Evolutionary conservation across 1,284 basidiomycete species (phyloP).

Genomic region (Ustilago sp.): DNA sequence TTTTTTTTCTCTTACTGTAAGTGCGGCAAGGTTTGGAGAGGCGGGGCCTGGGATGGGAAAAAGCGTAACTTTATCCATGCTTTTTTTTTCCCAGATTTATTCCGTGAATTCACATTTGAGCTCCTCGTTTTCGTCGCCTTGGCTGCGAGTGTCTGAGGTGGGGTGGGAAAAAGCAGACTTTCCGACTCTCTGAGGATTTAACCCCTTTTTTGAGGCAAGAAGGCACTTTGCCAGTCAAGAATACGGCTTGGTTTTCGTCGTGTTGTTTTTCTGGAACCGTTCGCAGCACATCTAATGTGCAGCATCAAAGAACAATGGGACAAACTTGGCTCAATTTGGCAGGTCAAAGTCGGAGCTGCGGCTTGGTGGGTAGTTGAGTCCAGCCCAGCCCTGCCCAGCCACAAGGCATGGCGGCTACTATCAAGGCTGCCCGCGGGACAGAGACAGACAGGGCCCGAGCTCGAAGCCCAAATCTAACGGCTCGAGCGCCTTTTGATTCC

Average conservation of each 20-base stretch:
- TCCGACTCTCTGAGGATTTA: not conserved
- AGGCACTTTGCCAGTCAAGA: not conserved
- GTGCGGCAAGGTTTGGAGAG: not conserved
- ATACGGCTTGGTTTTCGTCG: not conserved
- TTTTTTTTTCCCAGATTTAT: not conserved
- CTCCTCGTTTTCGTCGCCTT: not conserved
- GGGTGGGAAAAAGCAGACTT: not conserved
- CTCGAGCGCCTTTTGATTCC: not conserved
- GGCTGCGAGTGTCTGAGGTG: not conserved
- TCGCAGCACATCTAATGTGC: constrained; percentile 4
- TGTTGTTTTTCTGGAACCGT: not conserved
- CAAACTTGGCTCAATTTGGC: not conserved
- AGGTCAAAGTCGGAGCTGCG: constrained; percentile 6
- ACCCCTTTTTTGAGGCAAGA: not conserved
- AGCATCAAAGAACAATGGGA: not conserved
- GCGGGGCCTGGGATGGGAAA: not conserved
- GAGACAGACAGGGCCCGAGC: not conserved
- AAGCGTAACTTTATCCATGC: not conserved
- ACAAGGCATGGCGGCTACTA: not conserved
- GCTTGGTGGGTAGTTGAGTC: not conserved
- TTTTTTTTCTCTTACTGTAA: not conserved
- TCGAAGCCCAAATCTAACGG: not conserved
- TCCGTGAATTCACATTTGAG: not conserved
- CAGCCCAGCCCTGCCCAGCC: not conserved
- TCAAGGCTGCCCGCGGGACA: not conserved